These are phyloP conservation scores for Agaricus sinodeliciosus DNA, from an alignment of 768 basidiomycete species.

Conservation along the genomic window DNA sequence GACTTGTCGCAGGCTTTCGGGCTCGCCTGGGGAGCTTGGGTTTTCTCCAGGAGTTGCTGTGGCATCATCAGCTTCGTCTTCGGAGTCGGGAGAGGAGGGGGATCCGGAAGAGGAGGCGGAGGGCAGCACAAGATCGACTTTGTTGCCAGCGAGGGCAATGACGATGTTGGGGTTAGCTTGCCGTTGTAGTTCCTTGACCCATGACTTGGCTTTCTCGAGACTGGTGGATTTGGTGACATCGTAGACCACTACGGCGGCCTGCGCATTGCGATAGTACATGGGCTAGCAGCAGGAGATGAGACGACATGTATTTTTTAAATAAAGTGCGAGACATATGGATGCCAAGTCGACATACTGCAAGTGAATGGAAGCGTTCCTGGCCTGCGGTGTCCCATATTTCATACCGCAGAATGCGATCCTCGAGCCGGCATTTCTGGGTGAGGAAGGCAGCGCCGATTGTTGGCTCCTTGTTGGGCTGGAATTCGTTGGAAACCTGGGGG, in stretches of 20 bases:
- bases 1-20: slow-evolving; percentile 81
- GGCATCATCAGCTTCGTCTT: slow-evolving; percentile 92
- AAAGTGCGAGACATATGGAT: neutral
- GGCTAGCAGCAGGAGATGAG: slow-evolving; percentile 43
- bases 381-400: slow-evolving; percentile 98
- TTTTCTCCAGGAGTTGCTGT: slow-evolving; percentile 78
- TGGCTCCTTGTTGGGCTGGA: slow-evolving; percentile 97
- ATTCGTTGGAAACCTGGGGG: slow-evolving; percentile 86
- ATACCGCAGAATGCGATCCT: slow-evolving; percentile 88
- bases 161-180: slow-evolving; percentile 99
- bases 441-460: slow-evolving; percentile 97
- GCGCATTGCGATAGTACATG: slow-evolving; percentile 98
- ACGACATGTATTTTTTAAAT: slow-evolving; percentile 8
- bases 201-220: slow-evolving; percentile 97
- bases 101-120: slow-evolving; percentile 45
- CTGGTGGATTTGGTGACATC: slow-evolving; percentile 95
- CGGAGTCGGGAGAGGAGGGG: slow-evolving; percentile 56
- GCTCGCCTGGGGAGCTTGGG: slow-evolving; percentile 44
- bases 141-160: slow-evolving; percentile 97
- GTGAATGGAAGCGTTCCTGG: slow-evolving; percentile 95
- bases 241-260: slow-evolving; percentile 97
- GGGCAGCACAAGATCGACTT: slow-evolving; percentile 82
- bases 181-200: slow-evolving; percentile 98
- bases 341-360: slow-evolving; percentile 59
- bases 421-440: slow-evolving; percentile 91